These are phyloP conservation scores for Colletotrichum spinosum DNA, from an alignment of 2,329 filamentous ascomycete species.

Conservation along the genomic window DNA sequence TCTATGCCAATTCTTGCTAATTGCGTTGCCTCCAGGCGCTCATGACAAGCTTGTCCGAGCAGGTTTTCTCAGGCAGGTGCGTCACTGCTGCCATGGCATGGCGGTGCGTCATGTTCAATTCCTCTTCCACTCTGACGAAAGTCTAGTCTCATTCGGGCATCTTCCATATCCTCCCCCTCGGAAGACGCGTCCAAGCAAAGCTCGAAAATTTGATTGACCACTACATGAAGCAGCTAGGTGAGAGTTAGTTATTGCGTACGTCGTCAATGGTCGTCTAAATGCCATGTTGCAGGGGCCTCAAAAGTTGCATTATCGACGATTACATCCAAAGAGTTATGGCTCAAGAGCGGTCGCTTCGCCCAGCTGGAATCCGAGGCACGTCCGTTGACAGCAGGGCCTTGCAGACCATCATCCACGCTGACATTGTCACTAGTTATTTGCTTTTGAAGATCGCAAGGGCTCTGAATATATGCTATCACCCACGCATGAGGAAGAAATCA, in stretches of 20 bases:
- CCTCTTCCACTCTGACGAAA: background rate
- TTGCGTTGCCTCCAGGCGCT: constrained; percentile 58
- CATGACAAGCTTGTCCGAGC: constrained; percentile 76
- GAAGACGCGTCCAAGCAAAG: constrained; percentile 88
- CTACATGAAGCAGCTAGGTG: constrained; percentile 84
- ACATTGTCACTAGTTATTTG: constrained; percentile 72
- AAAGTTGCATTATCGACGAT: constrained; percentile 86
- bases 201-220: constrained; percentile 87
- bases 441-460: constrained; percentile 82
- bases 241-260: background rate
- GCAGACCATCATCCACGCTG: constrained; percentile 20
- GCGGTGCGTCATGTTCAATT: background rate
- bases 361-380: constrained; percentile 77
- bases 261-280: constrained; percentile 1
- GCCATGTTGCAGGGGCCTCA: constrained; percentile 71
- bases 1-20: too few species aligned
- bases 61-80: constrained; percentile 79
- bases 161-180: constrained; percentile 91
- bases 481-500: constrained; percentile 98
- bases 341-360: constrained; percentile 82
- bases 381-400: background rate
- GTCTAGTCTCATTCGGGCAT: constrained; percentile 85
- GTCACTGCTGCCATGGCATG: constrained; percentile 34
- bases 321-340: constrained; percentile 87
- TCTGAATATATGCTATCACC: constrained; percentile 83